Conservation (phyloP, 176 grass and related monocot species). For the Juncus effusus region DNA sequence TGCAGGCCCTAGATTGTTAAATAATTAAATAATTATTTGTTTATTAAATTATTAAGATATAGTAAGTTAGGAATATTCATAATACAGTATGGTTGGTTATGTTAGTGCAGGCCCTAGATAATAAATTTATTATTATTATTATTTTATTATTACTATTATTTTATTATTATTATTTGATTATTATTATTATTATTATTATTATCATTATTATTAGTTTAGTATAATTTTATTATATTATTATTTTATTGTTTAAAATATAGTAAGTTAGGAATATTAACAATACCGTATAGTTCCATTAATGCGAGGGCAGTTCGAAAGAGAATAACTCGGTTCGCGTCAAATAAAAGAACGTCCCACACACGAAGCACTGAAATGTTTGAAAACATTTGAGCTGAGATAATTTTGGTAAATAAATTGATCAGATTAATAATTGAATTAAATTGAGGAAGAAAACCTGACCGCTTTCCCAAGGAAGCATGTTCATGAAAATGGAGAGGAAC, state of each 20-base stretch:
- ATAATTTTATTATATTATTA: not conserved
- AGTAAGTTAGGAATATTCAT: too few relatives aligned
- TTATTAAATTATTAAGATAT: too few relatives aligned
- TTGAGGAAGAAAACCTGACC: constrained; percentile 53
- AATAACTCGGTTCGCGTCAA: constrained; percentile 87
- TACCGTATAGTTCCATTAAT: constrained; percentile 99
- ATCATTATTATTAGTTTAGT: not conserved
- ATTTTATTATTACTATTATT: too few relatives aligned
- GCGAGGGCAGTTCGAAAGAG: constrained; percentile 89
- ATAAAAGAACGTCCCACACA: constrained; percentile 96
- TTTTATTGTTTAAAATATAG: too few relatives aligned
- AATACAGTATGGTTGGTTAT: constrained; percentile 36
- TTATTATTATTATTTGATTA: too few relatives aligned
- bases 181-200: too few relatives aligned
- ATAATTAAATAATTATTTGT: too few relatives aligned
- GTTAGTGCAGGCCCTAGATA: constrained; percentile 89
- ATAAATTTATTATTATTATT: not conserved
- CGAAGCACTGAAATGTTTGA: constrained; percentile 78
- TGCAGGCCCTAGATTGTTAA: constrained; percentile 84
- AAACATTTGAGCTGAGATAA: constrained; percentile 23
- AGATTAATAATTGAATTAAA: constrained; percentile 8
- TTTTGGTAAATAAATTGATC: constrained; percentile 1
- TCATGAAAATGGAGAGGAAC: constrained; percentile 99
- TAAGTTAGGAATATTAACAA: constrained; percentile 9
- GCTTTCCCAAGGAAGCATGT: constrained; percentile 99